Conservation (phyloP, 345 rosid genomes). For the Eutrema japonicum region DNA sequence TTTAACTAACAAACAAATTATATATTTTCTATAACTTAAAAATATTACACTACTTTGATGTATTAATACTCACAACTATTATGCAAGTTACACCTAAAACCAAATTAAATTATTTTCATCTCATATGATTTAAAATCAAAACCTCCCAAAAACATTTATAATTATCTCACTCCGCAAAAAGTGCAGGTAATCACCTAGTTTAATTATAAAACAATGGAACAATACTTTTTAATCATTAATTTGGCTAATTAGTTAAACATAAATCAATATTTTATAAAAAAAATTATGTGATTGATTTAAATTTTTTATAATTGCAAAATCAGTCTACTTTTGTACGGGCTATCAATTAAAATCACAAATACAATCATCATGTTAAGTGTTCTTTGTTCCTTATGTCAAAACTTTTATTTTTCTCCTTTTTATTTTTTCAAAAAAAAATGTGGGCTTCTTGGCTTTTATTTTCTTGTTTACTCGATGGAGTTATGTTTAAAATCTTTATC, state of each 20-base stretch:
- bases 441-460: background rate
- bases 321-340: background rate
- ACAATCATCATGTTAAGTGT: conserved; percentile 12
- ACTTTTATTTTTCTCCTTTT: background rate
- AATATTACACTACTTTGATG: no score
- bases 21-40: no score
- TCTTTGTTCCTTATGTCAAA: conserved; percentile 19
- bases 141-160: no score
- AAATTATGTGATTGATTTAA: background rate
- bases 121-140: no score
- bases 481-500: background rate
- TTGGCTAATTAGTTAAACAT: background rate
- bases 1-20: no score
- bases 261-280: background rate
- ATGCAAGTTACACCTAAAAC: no score
- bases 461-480: background rate
- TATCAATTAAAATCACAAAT: conserved; percentile 1
- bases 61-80: no score
- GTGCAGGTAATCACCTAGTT: background rate
- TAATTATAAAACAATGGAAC: background rate
- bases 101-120: no score
- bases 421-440: background rate
- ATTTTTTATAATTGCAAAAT: background rate
- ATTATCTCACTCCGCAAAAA: no score
- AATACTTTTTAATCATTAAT: no score